Evolutionary conservation across 1,284 basidiomycete genomes (phyloP).

Genomic region (Mycena citricolor): DNA sequence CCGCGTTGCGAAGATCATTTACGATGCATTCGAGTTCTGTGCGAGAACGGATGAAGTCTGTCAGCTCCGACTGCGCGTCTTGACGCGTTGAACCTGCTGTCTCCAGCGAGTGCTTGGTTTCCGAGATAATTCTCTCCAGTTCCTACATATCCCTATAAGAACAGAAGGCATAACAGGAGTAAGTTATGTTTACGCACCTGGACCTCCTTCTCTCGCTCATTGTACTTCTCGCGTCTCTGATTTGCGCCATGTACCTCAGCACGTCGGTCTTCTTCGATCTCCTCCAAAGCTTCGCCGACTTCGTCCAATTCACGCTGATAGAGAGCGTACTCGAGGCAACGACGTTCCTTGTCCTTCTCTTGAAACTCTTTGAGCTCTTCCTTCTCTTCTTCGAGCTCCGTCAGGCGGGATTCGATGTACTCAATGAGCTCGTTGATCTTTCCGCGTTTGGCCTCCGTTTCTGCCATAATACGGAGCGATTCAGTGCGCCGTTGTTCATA

Average conservation of each 20-base stretch:
- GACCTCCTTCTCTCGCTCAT: slow-evolving; percentile 80
- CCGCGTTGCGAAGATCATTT: slow-evolving; percentile 71
- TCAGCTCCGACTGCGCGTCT: slow-evolving; percentile 74
- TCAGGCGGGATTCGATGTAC: slow-evolving; percentile 88
- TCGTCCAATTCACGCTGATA: slow-evolving; percentile 92
- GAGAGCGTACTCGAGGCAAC: slow-evolving; percentile 94
- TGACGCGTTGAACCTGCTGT: slow-evolving; percentile 69
- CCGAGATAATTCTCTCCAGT: slow-evolving; percentile 74
- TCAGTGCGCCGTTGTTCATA: slow-evolving; percentile 95
- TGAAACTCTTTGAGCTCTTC: slow-evolving; percentile 97
- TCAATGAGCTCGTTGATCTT: slow-evolving; percentile 91
- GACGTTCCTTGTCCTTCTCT: slow-evolving; percentile 90
- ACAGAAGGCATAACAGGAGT: slow-evolving; percentile 5
- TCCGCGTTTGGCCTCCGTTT: slow-evolving; percentile 88
- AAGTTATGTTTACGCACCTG: slow-evolving; percentile 51
- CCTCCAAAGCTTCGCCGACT: slow-evolving; percentile 79
- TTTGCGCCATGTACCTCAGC: slow-evolving; percentile 86
- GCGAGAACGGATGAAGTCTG: slow-evolving; percentile 73
- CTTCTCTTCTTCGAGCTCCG: slow-evolving; percentile 96
- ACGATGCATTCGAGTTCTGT: slow-evolving; percentile 87
- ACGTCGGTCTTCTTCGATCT: slow-evolving; percentile 80
- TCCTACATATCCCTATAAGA: slow-evolving; percentile 47
- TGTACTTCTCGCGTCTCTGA: slow-evolving; percentile 77
- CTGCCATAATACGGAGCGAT: slow-evolving; percentile 93
- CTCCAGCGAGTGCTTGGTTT: slow-evolving; percentile 69